Conservation (phyloP, 1,284 basidiomycete genomes). For the Sanghuangporus sanghuang region DNA sequence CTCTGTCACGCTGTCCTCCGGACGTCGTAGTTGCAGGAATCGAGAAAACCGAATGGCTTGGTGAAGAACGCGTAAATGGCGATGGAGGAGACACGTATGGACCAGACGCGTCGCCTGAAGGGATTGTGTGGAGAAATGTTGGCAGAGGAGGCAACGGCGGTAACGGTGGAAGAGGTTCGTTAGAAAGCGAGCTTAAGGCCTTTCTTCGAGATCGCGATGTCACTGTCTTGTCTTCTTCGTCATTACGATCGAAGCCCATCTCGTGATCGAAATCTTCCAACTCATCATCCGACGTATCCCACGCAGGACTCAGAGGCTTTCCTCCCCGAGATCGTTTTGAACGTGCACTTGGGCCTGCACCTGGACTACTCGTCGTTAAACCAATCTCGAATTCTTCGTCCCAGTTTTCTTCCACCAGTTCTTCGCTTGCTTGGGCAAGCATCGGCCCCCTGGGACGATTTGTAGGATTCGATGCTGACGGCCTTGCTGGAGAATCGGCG, state of each 20-base stretch:
- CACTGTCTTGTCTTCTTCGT: conserved; percentile 68
- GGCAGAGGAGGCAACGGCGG: conserved; percentile 9
- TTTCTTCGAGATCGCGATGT: conserved; percentile 52
- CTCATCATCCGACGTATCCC: conserved; percentile 40
- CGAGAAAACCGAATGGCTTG: conserved; percentile 16
- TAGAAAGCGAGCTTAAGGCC: conserved; percentile 21
- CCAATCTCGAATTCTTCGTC: conserved; percentile 46
- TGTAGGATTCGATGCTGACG: not conserved
- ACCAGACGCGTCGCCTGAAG: conserved; percentile 8
- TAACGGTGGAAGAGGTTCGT: conserved; percentile 14
- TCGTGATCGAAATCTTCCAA: conserved; percentile 25
- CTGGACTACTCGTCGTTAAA: not conserved
- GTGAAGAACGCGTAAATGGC: conserved; percentile 13
- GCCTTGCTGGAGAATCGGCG: conserved; percentile 20
- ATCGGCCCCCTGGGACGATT: conserved; percentile 13
- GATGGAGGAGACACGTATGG: conserved; percentile 5
- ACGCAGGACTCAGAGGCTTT: conserved; percentile 14
- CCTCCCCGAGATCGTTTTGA: conserved; percentile 4
- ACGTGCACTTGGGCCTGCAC: not conserved
- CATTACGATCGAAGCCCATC: conserved; percentile 30
- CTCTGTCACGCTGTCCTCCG: conserved; percentile 33
- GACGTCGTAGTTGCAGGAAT: conserved; percentile 56
- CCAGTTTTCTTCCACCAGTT: conserved; percentile 52
- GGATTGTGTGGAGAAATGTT: conserved; percentile 6
- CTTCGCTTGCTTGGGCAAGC: conserved; percentile 5